Base-by-base conservation (phyloP, 2,329 filamentous ascomycete species). In the Biscogniauxia marginata region DNA sequence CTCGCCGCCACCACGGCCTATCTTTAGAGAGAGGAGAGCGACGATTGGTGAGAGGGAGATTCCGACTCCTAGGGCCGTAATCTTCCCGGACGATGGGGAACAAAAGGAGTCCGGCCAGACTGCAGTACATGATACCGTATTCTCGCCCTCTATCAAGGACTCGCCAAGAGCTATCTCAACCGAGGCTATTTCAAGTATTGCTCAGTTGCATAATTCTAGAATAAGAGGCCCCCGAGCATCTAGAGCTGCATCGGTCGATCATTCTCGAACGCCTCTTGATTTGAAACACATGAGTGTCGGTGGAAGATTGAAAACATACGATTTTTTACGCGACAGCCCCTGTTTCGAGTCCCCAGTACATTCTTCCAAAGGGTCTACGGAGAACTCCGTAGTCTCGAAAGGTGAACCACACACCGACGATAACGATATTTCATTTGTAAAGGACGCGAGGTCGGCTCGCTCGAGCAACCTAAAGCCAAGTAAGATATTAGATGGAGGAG, bases 21-120 rank as follows among this genome's bases (percentile, higher is more conserved):
- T 67, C 30, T 61, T 49, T 44, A 60, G 58, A 52, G 65, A 64
- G 7, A 61, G 62, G 46, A 62, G 64, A 8, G 47, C 57, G 21
- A 63, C 56, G 19, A 45, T 58, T 19, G 52, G 49, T 50, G 24
- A 53, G 21, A 60, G 48, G 25, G 48, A 56, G 39, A 53, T 55
- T 7, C 49, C 50, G 3, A 47, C 55, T 49, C 9, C 47, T 1
- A 43, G 52, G 50, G 22, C 50, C 34, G 46, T 52, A 23, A 30
- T 22, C 45, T 39, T 23, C n/a, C 21, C 47, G 22, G 39, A 4
- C 18, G 11, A 19, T 19, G 46, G 24, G n/a, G 46, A 18, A 8
- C 22, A 16, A 18, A 6, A 18, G 9, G 18, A 46, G 44, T 11
- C 18, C 16, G 20, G 20, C 6, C 7, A 46, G 20, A 18, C 20